Base-by-base conservation (phyloP, 2,329 filamentous ascomycete species). In the Aspergillus neotritici region DNA sequence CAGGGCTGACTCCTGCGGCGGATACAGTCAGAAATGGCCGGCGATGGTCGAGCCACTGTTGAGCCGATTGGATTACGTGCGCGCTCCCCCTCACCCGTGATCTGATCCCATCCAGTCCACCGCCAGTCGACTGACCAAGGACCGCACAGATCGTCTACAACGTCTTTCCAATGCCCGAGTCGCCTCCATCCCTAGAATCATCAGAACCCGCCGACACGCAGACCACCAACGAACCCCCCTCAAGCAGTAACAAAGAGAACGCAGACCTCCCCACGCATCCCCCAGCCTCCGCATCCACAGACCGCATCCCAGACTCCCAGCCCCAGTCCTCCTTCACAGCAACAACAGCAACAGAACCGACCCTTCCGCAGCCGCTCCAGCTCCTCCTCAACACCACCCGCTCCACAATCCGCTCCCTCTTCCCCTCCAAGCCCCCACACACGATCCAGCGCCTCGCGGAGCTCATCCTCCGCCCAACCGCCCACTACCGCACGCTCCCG, bases 401-500 rank as follows among this genome's bases (percentile, higher is more conserved):
- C 49, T 63, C 61, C 12, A 81, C 83, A 12, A 72, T 95, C 31
- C 73, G 68, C 38, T 74, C 72, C 3, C 78, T 77, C 52, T 98
- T 98, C 66, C 62, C 78, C 15, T 71, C 74, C 3, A 79, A 86
- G 55, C 91, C 93, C 1, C 93, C 93, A 0, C 88, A 97, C 64
- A 97, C 93, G 3, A 79, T 96, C 49, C 93, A 98, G 68, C 85
- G 93, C 31, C 78, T 98, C 15, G 82, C 89, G 15, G 93, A 98
- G 72, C 82, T 97, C 25, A 73, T 95, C 4, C 74, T 94, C 30
- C 69, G 75, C 17, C 93, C 93, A 1, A 83, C 74, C 47, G 76
- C 77, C 43, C 86, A 95, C 67, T 96, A 97, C 71, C 81, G 79
- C 48, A 85, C 82, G 41, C 76, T 97, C 3, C 81, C 87, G 1